Base-by-base conservation (phyloP, 768 basidiomycete species). In the Termitomyces sp. region DNA sequence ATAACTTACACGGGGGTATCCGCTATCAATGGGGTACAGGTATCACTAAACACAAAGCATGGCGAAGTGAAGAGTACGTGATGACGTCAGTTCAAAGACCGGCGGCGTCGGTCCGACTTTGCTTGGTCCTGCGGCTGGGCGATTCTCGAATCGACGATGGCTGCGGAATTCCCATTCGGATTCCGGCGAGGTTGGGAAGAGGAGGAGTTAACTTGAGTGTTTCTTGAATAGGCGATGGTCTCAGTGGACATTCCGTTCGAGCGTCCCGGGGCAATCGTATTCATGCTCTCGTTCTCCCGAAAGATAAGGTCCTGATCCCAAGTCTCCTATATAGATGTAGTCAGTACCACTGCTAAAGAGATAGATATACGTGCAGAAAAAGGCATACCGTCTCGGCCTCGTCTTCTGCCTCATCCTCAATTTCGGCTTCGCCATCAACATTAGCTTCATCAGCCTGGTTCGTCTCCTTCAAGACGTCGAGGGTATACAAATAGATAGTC, bases 401-500 rank as follows among this genome's bases (percentile, higher is more conserved):
- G n/a, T 39, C 16, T 11, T 56, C 28, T 7, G 7, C 42, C 55
- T n/a, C 2, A 13, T n/a, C 18, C 24, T 42, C 13, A 16, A 16
- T 5, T 16, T 18, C 9, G 7, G 16, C 12, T 24, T 54, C 38
- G 20, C 12, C 36, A 4, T 11, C 4, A 54, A 24, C 38, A 22
- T 24, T 4, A 20, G 35, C 20, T 22, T n/a, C 44, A 11, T 46
- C 13, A 33, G 44, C 44, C 20, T 35, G 7, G 2, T 28, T 28
- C 28, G 18, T 18, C 16, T 33, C 56, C 4, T 9, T 13, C 46
- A 16, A 16, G n/a, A 36, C 5, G 1, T 9, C 2, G 33, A 72
- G 38, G 4, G 75, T 74, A 35, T 62, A 36, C 8, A n/a, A 9
- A 51, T 75, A 84, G 1, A 77, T 61, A 3, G 46, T 39, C 74